Evolutionary conservation across 306 rosid genomes (phyloP).

Genomic region (Carpinus fangiana): DNA sequence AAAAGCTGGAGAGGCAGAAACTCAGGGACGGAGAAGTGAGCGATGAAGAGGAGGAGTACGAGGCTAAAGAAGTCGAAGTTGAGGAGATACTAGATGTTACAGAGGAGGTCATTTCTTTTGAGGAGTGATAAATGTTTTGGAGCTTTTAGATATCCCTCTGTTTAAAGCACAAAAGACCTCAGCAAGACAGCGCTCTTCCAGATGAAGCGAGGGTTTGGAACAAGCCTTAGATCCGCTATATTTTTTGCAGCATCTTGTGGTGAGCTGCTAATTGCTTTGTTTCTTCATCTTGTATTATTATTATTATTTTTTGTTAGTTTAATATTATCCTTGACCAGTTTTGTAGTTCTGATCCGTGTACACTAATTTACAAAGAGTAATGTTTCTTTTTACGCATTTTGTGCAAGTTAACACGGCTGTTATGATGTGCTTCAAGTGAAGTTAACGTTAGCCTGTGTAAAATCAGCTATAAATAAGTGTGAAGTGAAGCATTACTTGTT

Average conservation of each 20-base stretch:
- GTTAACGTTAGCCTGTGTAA: too few relatives aligned
- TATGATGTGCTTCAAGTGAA: too few relatives aligned
- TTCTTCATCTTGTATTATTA: too few relatives aligned
- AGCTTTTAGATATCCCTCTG: not conserved
- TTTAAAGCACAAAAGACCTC: not conserved
- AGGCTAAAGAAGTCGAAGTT: slow-evolving; percentile 83
- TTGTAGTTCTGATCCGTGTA: not conserved
- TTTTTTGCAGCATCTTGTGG: not conserved
- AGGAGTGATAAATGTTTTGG: slow-evolving; percentile 10
- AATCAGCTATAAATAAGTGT: too few relatives aligned
- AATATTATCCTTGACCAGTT: not conserved
- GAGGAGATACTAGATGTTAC: slow-evolving; percentile 60
- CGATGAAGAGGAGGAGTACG: slow-evolving; percentile 91
- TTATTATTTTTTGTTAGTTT: not conserved
- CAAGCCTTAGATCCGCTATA: not conserved
- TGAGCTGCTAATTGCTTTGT: not conserved
- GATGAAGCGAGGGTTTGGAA: not conserved
- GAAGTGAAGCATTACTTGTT: too few relatives aligned
- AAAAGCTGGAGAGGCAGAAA: slow-evolving; percentile 42
- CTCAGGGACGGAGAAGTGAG: slow-evolving; percentile 90
- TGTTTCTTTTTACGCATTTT: too few relatives aligned
- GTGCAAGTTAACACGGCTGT: too few relatives aligned
- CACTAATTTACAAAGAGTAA: too few relatives aligned
- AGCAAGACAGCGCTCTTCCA: not conserved
- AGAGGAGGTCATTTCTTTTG: slow-evolving; percentile 63